Conservation (phyloP, 2,329 filamentous ascomycete species). For the Fusarium scirpi region DNA sequence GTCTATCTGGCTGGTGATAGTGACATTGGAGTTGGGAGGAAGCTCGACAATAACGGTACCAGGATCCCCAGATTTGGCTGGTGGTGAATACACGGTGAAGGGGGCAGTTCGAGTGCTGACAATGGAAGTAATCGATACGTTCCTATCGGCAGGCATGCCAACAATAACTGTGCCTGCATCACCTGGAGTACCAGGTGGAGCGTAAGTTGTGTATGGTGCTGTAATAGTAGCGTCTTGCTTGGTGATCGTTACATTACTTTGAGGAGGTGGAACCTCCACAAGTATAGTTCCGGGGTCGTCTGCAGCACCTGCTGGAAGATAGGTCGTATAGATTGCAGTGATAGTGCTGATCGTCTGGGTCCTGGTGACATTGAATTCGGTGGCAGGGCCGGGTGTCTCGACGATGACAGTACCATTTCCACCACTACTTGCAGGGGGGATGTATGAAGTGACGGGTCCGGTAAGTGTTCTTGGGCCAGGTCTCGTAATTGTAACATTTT, state of each 20-base stretch:
- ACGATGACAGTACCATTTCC: conserved; percentile 29
- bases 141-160: conserved; percentile 3
- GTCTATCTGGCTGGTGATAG: not conserved
- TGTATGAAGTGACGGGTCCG: conserved; percentile 24
- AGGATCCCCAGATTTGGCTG: conserved; percentile 1
- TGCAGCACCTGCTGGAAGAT: conserved; percentile 12
- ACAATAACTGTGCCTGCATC: conserved; percentile 25
- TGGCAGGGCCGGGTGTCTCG: conserved; percentile 23
- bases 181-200: conserved; percentile 7
- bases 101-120: not conserved
- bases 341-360: conserved; percentile 26
- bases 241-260: conserved; percentile 34
- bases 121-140: not conserved
- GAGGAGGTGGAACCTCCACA: conserved; percentile 9
- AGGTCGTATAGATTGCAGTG: conserved; percentile 29
- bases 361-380: conserved; percentile 16
- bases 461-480: conserved; percentile 25
- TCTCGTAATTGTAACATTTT: conserved; percentile 23
- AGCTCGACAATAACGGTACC: conserved; percentile 10
- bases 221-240: conserved; percentile 5
- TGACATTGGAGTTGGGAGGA: conserved; percentile 11
- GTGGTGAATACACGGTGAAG: conserved; percentile 1
- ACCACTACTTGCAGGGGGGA: conserved; percentile 11
- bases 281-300: conserved; percentile 30
- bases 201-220: conserved; percentile 16